Evolutionary conservation across 257 asterid species (phyloP), one percentile per base, ranked within the genome.

Genomic region (Nicotiana paniculata): DNA sequence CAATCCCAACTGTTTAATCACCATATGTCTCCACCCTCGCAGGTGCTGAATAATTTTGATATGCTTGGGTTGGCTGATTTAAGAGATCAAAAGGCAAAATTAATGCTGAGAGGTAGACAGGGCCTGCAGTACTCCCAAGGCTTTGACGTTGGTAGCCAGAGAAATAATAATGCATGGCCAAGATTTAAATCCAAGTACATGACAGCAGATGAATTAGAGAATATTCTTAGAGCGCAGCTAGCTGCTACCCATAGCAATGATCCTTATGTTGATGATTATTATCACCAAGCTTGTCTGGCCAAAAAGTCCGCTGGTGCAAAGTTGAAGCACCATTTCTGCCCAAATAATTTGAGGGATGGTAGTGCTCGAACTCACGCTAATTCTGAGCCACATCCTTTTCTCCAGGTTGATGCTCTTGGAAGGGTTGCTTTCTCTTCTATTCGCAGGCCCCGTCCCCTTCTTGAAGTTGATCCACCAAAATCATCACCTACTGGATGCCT

Each of bases 401-500:
- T 93, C 87, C 91, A 94, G 87, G 97, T 96, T 63, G 99, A 96
- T 89, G 98, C 99, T 80, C 98, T 92, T 39, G 98, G 99, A 53
- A 89, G 98, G 86, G 92, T 93, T 85, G 88, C 92, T 55, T 94
- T 96, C 88, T 90, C 98, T 62, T 96, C 98, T 18, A 89, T 94
- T 67, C 99, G 97, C 84, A 91, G 97, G 90, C 99, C 99, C 67
- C 92, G 97, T 2, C 97, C 99, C 4, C 97, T 94, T 79, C 97
- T 96, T 81, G 98, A 94, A 92, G 93, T 96, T 11, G 99, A 94
- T 75, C 85, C 93, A 57, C 88, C 95, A 26, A 91, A 85, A 79
- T 89, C 97, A 63, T 83, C 92, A 18, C 82, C 81, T 63, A 83
- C 72, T 76, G 86, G 85, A 84, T 86, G 81, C 61, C 75, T 82